phyloP scores from a whole-genome alignment of 441 rosid genomes.

The Mallotus repandus region DNA sequence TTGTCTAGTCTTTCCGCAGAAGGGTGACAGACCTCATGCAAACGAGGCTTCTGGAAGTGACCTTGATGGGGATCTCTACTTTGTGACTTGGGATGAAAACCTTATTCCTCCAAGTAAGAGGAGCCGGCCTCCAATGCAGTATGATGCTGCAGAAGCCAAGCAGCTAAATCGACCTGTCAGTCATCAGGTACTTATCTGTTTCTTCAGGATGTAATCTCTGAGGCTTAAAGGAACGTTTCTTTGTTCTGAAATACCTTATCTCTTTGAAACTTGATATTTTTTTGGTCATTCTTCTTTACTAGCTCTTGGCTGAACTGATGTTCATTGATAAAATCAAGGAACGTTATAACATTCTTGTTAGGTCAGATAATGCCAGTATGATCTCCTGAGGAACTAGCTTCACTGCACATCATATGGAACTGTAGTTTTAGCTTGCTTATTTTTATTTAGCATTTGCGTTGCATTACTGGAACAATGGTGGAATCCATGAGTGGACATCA shows the following conservation, averaged over 20 bases:
- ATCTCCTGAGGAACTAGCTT: background rate
- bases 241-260: background rate
- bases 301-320: background rate
- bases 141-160: constrained; percentile 48
- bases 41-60: constrained; percentile 99
- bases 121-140: constrained; percentile 76
- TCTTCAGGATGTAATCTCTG: background rate
- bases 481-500: background rate
- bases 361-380: background rate
- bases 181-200: constrained; percentile 49
- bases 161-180: constrained; percentile 39
- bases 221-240: background rate
- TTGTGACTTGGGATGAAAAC: constrained; percentile 85
- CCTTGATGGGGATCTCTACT: constrained; percentile 91
- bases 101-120: constrained; percentile 77
- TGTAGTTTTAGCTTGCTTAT: background rate
- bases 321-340: background rate
- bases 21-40: constrained; percentile 87
- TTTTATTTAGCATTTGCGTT: background rate
- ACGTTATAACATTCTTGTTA: background rate
- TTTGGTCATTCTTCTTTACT: background rate
- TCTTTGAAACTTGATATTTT: background rate
- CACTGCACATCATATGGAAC: background rate
- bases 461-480: background rate
- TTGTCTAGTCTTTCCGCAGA: constrained; percentile 87